These are phyloP conservation scores for Symbiodinium pilosum DNA, from an alignment of 73 alveolate species.

Conservation along the genomic window DNA sequence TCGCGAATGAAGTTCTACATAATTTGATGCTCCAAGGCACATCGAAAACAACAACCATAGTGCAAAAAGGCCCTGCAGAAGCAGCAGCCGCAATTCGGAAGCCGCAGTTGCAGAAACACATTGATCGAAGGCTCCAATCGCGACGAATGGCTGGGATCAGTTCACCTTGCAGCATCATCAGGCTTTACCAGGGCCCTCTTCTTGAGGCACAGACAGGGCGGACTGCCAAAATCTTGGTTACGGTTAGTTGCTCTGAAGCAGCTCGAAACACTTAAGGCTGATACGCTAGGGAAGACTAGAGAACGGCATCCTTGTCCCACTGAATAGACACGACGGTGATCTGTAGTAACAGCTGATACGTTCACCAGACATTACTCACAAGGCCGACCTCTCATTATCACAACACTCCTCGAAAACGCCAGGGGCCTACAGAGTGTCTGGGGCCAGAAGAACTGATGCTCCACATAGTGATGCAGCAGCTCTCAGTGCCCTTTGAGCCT, in stretches of 20 bases:
- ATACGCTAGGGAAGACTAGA: no score
- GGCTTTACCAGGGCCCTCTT: background rate
- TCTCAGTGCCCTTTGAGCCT: constrained; percentile 16
- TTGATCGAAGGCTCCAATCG: constrained; percentile 28
- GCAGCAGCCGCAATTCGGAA: constrained; percentile 57
- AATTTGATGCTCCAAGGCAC: background rate
- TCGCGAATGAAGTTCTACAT: background rate
- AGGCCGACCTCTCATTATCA: no score
- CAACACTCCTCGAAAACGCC: no score
- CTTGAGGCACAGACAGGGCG: no score
- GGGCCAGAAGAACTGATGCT: constrained; percentile 33
- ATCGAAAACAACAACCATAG: constrained; percentile 34
- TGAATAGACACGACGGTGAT: no score
- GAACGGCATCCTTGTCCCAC: no score
- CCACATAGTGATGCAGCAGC: constrained; percentile 65
- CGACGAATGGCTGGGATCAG: constrained; percentile 13
- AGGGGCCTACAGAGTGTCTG: constrained; percentile 35
- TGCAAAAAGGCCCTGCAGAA: constrained; percentile 29
- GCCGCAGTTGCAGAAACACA: constrained; percentile 65
- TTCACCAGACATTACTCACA: no score
- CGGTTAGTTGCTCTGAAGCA: no score
- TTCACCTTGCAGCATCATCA: background rate
- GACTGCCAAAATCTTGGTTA: no score
- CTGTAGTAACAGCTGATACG: no score
- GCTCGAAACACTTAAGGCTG: no score